Percentiles rank a stretch among this genome's conserved stretches.
Evolutionary conservation across 2,329 filamentous ascomycete genomes (phyloP).

Genomic region (Helotiales sp.): DNA sequence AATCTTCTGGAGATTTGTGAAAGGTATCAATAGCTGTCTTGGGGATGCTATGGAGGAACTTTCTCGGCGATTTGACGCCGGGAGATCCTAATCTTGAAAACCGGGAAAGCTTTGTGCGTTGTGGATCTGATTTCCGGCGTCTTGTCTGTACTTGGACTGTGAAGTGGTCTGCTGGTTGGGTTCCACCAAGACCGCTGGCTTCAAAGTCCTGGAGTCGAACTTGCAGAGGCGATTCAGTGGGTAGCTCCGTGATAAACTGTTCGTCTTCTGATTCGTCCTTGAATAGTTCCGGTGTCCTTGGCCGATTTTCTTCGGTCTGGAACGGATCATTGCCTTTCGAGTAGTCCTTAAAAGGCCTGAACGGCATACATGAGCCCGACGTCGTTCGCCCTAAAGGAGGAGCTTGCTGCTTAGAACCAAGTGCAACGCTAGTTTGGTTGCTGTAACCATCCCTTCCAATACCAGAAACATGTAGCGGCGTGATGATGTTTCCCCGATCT

Average conservation of each 20-base stretch:
- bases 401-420: slow-evolving; percentile 19
- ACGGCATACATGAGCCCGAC: slow-evolving; percentile 52
- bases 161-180: slow-evolving; percentile 65
- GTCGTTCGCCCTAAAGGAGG: slow-evolving; percentile 39
- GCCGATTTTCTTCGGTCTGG: slow-evolving; percentile 17
- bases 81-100: slow-evolving; percentile 20
- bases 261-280: slow-evolving; percentile 23
- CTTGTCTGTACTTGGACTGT: slow-evolving; percentile 48
- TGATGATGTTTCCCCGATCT: slow-evolving; percentile 53
- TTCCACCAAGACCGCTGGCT: slow-evolving; percentile 58
- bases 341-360: slow-evolving; percentile 50
- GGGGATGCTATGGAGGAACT: slow-evolving; percentile 21
- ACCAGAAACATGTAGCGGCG: slow-evolving; percentile 50
- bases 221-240: slow-evolving; percentile 1
- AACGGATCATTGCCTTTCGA: slow-evolving; percentile 25
- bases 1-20: slow-evolving; percentile 1
- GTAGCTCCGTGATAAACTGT: slow-evolving; percentile 31
- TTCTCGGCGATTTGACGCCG: slow-evolving; percentile 4
- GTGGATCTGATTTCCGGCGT: slow-evolving; percentile 18
- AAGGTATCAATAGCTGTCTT: slow-evolving; percentile 22
- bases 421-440: slow-evolving; percentile 18
- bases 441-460: slow-evolving; percentile 40
- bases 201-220: slow-evolving; percentile 43
- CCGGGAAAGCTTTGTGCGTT: background rate
- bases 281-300: slow-evolving; percentile 26